These are phyloP conservation scores for Myochromella boudieri DNA, from an alignment of 768 basidiomycete species.

Conservation along the genomic window DNA sequence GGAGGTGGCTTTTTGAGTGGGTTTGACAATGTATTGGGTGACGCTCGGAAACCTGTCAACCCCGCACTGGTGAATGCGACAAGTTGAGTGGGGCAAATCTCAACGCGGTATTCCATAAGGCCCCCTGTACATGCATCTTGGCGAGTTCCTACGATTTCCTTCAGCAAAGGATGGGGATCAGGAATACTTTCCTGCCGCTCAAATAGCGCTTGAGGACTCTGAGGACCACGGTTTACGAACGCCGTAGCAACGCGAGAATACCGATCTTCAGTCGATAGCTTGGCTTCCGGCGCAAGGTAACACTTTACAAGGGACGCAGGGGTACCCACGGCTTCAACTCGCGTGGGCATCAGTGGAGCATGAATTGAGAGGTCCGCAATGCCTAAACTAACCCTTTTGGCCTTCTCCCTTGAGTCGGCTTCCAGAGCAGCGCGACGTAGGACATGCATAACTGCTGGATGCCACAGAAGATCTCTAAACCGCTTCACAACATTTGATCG, in stretches of 20 bases:
- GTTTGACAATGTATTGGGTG: constrained; percentile 11
- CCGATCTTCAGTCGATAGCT: constrained; percentile 9
- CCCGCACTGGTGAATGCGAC: constrained; percentile 48
- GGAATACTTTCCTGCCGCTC: constrained; percentile 25
- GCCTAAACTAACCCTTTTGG: constrained; percentile 18
- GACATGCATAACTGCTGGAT: constrained; percentile 54
- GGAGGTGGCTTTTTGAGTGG: constrained; percentile 32
- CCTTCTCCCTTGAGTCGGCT: constrained; percentile 32
- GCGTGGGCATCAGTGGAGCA: constrained; percentile 17
- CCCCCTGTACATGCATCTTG: constrained; percentile 57
- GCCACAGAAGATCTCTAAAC: constrained; percentile 67
- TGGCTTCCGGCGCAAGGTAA: constrained; percentile 16
- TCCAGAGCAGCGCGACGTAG: constrained; percentile 52
- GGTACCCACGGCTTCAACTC: constrained; percentile 19
- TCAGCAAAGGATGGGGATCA: constrained; percentile 33
- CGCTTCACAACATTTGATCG: constrained; percentile 60
- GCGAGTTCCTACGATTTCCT: constrained; percentile 47
- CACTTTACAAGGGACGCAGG: constrained; percentile 19
- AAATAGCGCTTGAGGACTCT: constrained; percentile 20
- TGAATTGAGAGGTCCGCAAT: constrained; percentile 14
- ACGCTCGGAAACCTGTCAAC: constrained; percentile 36
- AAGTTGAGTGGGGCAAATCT: constrained; percentile 53
- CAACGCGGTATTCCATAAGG: constrained; percentile 61
- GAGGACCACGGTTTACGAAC: constrained; percentile 25
- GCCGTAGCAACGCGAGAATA: constrained; percentile 21